Conservation (phyloP, 345 rosid species). For the Reutealis trisperma region DNA sequence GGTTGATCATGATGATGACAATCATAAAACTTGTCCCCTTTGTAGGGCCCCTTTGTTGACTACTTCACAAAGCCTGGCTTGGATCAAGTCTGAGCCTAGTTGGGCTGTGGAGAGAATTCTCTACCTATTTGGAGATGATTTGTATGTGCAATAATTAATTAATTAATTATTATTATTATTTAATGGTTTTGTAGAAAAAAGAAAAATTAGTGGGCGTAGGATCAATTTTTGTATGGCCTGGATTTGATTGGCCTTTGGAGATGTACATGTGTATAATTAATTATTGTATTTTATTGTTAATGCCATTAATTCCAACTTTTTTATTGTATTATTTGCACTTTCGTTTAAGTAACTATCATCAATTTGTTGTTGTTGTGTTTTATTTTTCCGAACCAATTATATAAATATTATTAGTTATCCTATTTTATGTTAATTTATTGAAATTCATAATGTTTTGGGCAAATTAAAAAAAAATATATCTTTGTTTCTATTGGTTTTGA, state of each 20-base stretch:
- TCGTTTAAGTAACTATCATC: background rate
- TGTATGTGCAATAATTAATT: constrained; percentile 22
- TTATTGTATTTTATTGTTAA: background rate
- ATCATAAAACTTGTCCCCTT: constrained; percentile 74
- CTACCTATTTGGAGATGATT: constrained; percentile 90
- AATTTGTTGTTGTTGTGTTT: too few relatives aligned
- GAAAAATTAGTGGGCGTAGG: background rate
- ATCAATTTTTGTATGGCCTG: constrained; percentile 5
- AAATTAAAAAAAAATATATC: too few relatives aligned
- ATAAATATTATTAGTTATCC: too few relatives aligned
- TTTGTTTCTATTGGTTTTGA: too few relatives aligned
- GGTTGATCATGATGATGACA: constrained; percentile 69
- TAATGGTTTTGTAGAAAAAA: background rate
- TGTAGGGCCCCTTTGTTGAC: constrained; percentile 83
- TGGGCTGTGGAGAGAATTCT: constrained; percentile 92
- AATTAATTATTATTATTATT: background rate
- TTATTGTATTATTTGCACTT: too few relatives aligned
- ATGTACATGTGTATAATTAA: background rate
- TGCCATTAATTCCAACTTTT: background rate
- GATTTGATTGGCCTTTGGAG: background rate
- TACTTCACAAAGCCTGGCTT: constrained; percentile 37
- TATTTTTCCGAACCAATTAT: too few relatives aligned
- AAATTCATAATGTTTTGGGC: too few relatives aligned
- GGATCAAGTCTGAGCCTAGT: constrained; percentile 66
- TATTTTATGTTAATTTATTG: too few relatives aligned